Base-by-base conservation (phyloP, 257 asterid genomes). In the Plantago elongata region DNA sequence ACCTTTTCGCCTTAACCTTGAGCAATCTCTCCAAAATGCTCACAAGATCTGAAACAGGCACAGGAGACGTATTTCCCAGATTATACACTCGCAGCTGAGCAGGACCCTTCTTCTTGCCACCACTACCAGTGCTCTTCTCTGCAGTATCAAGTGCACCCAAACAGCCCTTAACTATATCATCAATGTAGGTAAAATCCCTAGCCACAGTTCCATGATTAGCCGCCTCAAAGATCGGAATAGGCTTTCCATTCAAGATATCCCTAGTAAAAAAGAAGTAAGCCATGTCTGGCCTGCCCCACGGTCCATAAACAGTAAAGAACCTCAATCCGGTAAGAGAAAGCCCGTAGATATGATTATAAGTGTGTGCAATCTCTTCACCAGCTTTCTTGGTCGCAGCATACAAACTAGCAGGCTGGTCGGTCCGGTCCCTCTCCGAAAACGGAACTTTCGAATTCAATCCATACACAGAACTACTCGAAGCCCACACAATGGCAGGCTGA, bases 51-150 rank as follows among this genome's bases (percentile, higher is more conserved):
- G 63, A 22, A 46, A 69, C 74, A 9, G 74, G 63, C 11, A 69
- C 69, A 43, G 69, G 69, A 42, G 65, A 57, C 13, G 69, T 69
- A 51, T 69, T 69, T 9, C 69, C 69, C 22, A 63, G 22, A 55
- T 75, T 75, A 51, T 44, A 71, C 10, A 75, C 64, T 11, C 77
- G 62, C 10, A 71, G 29, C n/a, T 75, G 80, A 9, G 80, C 77
- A 9, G 74, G 77, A 13, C 62, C 69, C 55, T 47, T 67, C 61
- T 75, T 75, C 74, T 67, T 67, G 3, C 77, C 80, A 3, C 77
- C 77, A n/a, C 69, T 67, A 0, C 80, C 80, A n/a, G 77, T 75
- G 29, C 77, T 71, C 70, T 71, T 67, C 65, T 75, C 61, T 3
- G 77, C 74, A 7, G 80, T 70, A 58, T 75, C 76, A 47, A 69